Evolutionary conservation across 805 yeast genomes (phyloP).

Genomic region (Metahyphopichia silvanorum): DNA sequence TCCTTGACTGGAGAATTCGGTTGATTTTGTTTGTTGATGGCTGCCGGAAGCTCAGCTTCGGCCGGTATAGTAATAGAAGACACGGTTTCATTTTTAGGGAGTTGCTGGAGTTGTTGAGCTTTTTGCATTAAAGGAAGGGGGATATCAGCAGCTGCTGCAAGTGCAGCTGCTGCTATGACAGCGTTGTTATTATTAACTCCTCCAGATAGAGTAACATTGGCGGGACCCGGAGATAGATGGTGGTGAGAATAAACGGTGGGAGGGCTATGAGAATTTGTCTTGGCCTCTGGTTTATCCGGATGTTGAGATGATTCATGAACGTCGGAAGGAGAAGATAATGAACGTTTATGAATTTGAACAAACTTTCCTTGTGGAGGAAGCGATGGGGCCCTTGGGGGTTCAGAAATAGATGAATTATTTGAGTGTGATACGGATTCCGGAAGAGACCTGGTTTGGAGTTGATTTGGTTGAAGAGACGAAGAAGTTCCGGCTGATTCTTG

Average conservation of each 20-base stretch:
- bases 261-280: slow-evolving; percentile 3
- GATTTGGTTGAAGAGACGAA: no score
- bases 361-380: slow-evolving; percentile 15
- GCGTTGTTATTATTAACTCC: slow-evolving; percentile 46
- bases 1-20: no score
- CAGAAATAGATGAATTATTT: slow-evolving; percentile 2
- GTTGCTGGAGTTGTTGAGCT: no score
- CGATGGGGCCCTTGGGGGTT: background rate
- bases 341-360: slow-evolving; percentile 1
- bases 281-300: background rate
- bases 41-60: background rate
- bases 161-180: slow-evolving; percentile 76
- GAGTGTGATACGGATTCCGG: slow-evolving; percentile 2
- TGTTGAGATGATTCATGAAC: no score
- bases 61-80: background rate
- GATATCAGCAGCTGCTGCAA: slow-evolving; percentile 77
- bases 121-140: slow-evolving; percentile 53
- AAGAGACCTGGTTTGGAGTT: slow-evolving; percentile 1
- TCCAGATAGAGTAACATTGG: slow-evolving; percentile 38
- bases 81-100: no score
- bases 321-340: slow-evolving; percentile 1
- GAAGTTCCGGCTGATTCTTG: background rate
- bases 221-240: slow-evolving; percentile 42
- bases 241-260: slow-evolving; percentile 1
- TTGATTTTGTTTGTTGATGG: background rate